Evolutionary conservation across 2,329 filamentous ascomycete genomes (phyloP).

Genomic region (Cercospora berteroae): DNA sequence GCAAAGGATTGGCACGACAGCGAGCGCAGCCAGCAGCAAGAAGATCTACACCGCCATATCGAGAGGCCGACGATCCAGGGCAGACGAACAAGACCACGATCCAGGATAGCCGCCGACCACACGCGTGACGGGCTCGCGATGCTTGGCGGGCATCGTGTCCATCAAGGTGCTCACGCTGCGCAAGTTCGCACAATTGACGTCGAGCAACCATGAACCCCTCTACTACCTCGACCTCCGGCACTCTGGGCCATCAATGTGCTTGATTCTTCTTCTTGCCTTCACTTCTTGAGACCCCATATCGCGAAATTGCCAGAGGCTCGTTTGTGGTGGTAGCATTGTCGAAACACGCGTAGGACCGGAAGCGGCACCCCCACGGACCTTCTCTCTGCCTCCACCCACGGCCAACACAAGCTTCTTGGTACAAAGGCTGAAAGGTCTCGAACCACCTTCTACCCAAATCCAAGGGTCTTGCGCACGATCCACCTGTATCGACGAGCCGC

Average conservation of each 20-base stretch:
- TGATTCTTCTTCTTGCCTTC: not conserved
- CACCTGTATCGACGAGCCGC: not conserved
- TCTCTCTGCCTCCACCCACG: not conserved
- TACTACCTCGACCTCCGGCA: slow-evolving; percentile 3
- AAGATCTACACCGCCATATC: not conserved
- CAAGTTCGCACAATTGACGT: slow-evolving; percentile 6
- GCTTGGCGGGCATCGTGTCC: slow-evolving; percentile 10
- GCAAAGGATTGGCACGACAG: not conserved
- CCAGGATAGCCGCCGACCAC: not conserved
- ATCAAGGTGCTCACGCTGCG: slow-evolving; percentile 22
- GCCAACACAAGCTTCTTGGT: not conserved
- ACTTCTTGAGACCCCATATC: not conserved
- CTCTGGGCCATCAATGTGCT: slow-evolving; percentile 15
- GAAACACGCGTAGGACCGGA: not conserved
- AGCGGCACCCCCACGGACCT: not conserved
- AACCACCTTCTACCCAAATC: not conserved
- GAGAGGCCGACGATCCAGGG: not conserved
- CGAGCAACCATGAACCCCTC: slow-evolving; percentile 3
- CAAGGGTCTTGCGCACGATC: slow-evolving; percentile 5
- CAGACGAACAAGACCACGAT: not conserved
- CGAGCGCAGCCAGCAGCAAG: not conserved
- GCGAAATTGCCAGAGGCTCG: not conserved
- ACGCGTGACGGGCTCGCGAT: slow-evolving; percentile 7
- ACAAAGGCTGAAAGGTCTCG: not conserved
- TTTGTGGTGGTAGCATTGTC: not conserved